phyloP scores from a whole-genome alignment of 345 rosid genomes.

The Gossypium herbaceum region DNA sequence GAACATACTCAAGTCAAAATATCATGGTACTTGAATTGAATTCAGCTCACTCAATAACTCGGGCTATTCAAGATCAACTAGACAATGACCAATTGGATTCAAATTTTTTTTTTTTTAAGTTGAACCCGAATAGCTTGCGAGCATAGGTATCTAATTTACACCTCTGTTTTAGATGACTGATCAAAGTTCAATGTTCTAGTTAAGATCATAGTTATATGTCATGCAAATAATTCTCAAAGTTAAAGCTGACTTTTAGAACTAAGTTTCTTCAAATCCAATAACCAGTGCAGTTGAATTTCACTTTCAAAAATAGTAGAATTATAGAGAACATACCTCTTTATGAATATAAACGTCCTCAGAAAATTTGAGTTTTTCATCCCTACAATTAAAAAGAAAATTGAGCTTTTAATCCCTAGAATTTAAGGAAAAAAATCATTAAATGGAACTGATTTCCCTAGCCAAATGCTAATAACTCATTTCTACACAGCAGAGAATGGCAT shows the following conservation, averaged over 20 bases:
- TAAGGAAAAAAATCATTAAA: background rate
- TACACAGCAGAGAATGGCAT: background rate
- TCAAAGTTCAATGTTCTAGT: background rate
- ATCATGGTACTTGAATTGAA: background rate
- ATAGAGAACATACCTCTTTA: conserved; percentile 39
- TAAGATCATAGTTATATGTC: background rate
- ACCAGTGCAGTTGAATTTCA: background rate
- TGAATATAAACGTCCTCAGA: conserved; percentile 54
- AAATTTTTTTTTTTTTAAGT: background rate
- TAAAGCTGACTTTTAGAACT: background rate
- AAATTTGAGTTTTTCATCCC: conserved; percentile 80
- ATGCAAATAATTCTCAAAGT: background rate
- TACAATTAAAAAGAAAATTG: conserved; percentile 19
- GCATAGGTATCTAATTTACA: background rate
- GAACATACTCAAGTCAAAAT: background rate
- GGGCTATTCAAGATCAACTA: background rate
- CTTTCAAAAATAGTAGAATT: background rate
- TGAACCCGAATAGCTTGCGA: background rate
- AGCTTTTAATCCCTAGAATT: conserved; percentile 66
- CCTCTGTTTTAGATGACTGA: background rate
- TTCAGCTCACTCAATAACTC: background rate
- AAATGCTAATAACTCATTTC: background rate
- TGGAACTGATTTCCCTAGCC: background rate
- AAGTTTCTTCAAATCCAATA: background rate
- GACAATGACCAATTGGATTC: background rate